Percentiles rank a stretch among this genome's conserved stretches.
These are phyloP conservation scores for Lactarius sanguifluus DNA, from an alignment of 768 basidiomycete species.

Conservation along the genomic window DNA sequence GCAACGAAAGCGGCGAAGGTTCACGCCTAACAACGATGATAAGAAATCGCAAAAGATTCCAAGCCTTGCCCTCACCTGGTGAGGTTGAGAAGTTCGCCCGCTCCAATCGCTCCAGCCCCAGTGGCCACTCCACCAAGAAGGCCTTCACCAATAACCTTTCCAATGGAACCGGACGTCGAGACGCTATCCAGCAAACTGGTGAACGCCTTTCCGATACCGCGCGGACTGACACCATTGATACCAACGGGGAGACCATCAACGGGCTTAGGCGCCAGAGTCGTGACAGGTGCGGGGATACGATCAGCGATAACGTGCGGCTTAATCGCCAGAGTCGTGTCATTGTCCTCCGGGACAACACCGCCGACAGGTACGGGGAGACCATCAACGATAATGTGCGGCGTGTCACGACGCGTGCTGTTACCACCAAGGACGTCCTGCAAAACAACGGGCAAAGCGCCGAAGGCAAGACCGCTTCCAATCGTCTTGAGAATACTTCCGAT, in stretches of 20 bases:
- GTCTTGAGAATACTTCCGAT: background rate
- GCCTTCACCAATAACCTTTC: background rate
- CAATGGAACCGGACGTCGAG: too few relatives aligned
- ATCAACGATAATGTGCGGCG: background rate
- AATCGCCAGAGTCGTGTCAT: too few relatives aligned
- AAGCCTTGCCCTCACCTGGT: background rate
- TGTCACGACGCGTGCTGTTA: background rate
- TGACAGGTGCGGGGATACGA: too few relatives aligned
- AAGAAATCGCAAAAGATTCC: background rate
- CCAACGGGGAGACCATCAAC: too few relatives aligned
- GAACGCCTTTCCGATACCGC: too few relatives aligned
- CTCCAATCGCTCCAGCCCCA: background rate
- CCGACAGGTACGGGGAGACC: background rate
- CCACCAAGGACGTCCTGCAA: background rate
- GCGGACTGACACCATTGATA: too few relatives aligned
- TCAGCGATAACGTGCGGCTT: too few relatives aligned
- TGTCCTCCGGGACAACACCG: too few relatives aligned
- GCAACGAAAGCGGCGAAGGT: too few relatives aligned
- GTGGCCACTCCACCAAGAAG: background rate
- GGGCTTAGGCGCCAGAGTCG: too few relatives aligned
- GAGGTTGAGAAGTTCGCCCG: background rate
- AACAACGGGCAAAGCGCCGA: background rate
- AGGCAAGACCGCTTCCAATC: too few relatives aligned
- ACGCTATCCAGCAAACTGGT: too few relatives aligned
- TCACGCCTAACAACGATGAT: background rate